These are phyloP conservation scores for Davidsoniella neocaledoniae DNA, from an alignment of 2,329 filamentous ascomycete genomes.

Conservation along the genomic window DNA sequence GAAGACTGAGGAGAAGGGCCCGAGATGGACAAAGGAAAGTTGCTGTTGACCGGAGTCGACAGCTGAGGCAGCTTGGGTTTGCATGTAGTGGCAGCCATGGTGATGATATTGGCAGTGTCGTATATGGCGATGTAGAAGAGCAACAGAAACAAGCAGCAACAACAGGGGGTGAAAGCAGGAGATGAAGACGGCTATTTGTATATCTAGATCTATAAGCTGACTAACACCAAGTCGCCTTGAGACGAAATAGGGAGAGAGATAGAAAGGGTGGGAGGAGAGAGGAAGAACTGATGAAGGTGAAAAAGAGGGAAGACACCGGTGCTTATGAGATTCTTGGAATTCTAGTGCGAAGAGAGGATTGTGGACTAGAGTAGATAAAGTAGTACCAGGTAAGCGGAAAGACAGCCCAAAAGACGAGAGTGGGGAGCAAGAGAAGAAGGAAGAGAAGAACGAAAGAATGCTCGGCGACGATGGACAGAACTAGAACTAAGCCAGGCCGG, in stretches of 20 bases:
- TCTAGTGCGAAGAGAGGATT: background rate
- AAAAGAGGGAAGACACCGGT: slow-evolving; percentile 1
- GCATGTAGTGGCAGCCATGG: slow-evolving; percentile 17
- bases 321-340: slow-evolving; percentile 6
- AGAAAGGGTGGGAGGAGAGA: slow-evolving; percentile 3
- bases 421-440: background rate
- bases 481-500: background rate
- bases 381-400: background rate
- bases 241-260: slow-evolving; percentile 2
- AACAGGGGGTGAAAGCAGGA: background rate
- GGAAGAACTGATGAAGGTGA: background rate
- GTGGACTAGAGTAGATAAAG: slow-evolving; percentile 1
- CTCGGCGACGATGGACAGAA: background rate
- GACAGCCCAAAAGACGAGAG: slow-evolving; percentile 10
- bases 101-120: slow-evolving; percentile 2
- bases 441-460: slow-evolving; percentile 5
- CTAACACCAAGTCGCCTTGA: background rate
- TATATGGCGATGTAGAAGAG: background rate
- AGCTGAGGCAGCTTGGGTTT: slow-evolving; percentile 47
- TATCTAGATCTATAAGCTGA: no score
- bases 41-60: slow-evolving; percentile 44
- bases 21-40: slow-evolving; percentile 45
- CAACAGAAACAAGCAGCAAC: background rate
- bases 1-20: slow-evolving; percentile 49
- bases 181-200: background rate